phyloP scores from a whole-genome alignment of 2,329 filamentous ascomycete genomes.

The Lachnellula arida region DNA sequence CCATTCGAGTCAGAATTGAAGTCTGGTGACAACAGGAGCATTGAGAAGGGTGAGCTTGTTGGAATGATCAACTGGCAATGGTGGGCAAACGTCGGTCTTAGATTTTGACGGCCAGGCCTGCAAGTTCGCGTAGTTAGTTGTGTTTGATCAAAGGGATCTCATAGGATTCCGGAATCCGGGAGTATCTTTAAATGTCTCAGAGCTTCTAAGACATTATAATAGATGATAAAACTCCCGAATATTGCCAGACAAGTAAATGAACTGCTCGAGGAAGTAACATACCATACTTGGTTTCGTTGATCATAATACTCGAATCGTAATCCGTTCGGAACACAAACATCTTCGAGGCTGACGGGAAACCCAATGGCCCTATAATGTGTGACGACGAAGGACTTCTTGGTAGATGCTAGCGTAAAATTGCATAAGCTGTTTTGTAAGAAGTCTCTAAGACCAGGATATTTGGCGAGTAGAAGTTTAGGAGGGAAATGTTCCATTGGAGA shows the following conservation, averaged over 20 bases:
- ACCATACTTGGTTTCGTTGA: background rate
- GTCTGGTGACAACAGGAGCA: slow-evolving; percentile 12
- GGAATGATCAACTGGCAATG: slow-evolving; percentile 34
- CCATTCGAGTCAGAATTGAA: slow-evolving; percentile 22
- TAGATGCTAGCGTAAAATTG: slow-evolving; percentile 29
- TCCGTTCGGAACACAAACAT: slow-evolving; percentile 29
- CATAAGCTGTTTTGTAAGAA: slow-evolving; percentile 4
- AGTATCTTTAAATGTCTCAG: too few species aligned
- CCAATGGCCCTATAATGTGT: slow-evolving; percentile 31
- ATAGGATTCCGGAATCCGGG: too few species aligned
- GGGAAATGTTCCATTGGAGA: background rate
- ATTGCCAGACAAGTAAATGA: too few species aligned
- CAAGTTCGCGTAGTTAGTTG: too few species aligned
- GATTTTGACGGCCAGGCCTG: background rate
- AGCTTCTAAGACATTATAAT: slow-evolving; percentile 25
- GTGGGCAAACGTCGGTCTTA: slow-evolving; percentile 30
- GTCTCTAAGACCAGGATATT: slow-evolving; percentile 14
- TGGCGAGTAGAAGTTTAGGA: slow-evolving; percentile 10
- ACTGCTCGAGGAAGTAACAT: too few species aligned
- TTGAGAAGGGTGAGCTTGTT: slow-evolving; percentile 24
- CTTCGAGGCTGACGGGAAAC: slow-evolving; percentile 26
- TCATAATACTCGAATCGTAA: slow-evolving; percentile 32
- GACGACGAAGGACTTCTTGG: slow-evolving; percentile 28
- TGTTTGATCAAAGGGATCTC: too few species aligned
- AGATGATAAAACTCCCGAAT: too few species aligned